Base-by-base conservation (phyloP, 1,139 yeast species). In the Yamadazyma oceani region DNA sequence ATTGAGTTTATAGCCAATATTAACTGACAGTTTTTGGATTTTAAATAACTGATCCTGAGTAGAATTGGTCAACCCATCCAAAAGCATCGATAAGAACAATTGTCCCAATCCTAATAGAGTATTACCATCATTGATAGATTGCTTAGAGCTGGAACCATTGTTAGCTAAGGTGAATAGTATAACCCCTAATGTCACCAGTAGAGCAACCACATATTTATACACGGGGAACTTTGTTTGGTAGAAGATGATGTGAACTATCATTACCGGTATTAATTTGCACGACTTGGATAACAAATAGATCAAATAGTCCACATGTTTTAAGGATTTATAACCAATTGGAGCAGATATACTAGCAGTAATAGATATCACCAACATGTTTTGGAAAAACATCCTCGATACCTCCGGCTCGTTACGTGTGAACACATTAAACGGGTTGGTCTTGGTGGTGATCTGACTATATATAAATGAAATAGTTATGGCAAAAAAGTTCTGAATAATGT, bases 21-120 rank as follows among this genome's bases (percentile, higher is more conserved):
- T 25, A 38, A 39, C 17, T 42, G 45, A 5, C 14, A 43, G 34
- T 17, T 44, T 38, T 32, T 55, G 58, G 19, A 62, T 51, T 42
- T 75, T 77, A 53, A 92, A 85, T 57, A 92, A 64, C 39, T 84
- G 81, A 59, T 92, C 98, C 58, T 92, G 98, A 0, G 96, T 84
- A 4, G 97, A 86, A 61, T 90, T 92, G 22, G 96, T 89, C 43
- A 90, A 66, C 0, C 98, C 98, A 57, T 92, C 98, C 29, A 92
- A 68, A 12, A 92, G 58, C 63, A 92, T 74, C 30, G 94, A 85
- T 1, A 68, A 62, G 0, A 68, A 53, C 31, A 92, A 68, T 38
- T 84, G 75, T 0, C 61, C 49, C 49, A 86, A 59, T 0, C 98
- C 98, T 25, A 76, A 51, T 1, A 66, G 38, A 1, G 73, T 51